Evolutionary conservation across 2,329 filamentous ascomycete genomes (phyloP).

Genomic region (Diaporthe amygdali): DNA sequence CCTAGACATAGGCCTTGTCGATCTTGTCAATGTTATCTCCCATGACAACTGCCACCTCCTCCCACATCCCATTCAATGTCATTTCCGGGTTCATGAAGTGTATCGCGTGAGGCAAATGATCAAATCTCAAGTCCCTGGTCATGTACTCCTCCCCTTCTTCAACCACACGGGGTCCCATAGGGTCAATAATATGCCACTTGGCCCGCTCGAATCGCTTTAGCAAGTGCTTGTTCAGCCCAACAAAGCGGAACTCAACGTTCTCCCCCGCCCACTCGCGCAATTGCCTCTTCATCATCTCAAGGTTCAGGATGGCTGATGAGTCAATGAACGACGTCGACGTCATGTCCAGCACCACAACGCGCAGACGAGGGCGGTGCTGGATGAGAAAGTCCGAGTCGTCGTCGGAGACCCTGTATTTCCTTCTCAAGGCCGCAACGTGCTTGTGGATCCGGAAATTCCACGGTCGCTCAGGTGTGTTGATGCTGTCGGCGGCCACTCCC

Average conservation of each 20-base stretch:
- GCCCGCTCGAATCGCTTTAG: slow-evolving; percentile 16
- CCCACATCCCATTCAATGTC: slow-evolving; percentile 1
- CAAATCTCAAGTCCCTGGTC: slow-evolving; percentile 6
- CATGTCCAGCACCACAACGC: slow-evolving; percentile 28
- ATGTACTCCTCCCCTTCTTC: not conserved
- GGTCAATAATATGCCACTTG: slow-evolving; percentile 9
- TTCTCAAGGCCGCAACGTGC: not conserved
- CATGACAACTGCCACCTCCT: slow-evolving; percentile 7
- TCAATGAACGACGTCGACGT: slow-evolving; percentile 41
- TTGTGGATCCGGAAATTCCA: slow-evolving; percentile 5
- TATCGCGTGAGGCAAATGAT: not conserved
- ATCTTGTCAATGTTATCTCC: not conserved
- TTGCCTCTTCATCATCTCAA: slow-evolving; percentile 19
- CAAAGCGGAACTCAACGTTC: slow-evolving; percentile 1
- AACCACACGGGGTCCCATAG: not conserved
- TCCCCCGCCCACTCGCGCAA: slow-evolving; percentile 15
- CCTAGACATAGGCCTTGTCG: slow-evolving; percentile 1
- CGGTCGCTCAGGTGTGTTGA: not conserved
- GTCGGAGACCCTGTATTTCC: not conserved
- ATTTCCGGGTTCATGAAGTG: not conserved
- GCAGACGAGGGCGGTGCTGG: not conserved
- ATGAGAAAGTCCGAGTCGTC: not conserved
- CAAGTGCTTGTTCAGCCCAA: slow-evolving; percentile 1
- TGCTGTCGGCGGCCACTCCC: not conserved
- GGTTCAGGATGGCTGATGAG: slow-evolving; percentile 40